These are phyloP conservation scores for Pleurotus giganteus DNA, from an alignment of 768 basidiomycete genomes.

Conservation along the genomic window DNA sequence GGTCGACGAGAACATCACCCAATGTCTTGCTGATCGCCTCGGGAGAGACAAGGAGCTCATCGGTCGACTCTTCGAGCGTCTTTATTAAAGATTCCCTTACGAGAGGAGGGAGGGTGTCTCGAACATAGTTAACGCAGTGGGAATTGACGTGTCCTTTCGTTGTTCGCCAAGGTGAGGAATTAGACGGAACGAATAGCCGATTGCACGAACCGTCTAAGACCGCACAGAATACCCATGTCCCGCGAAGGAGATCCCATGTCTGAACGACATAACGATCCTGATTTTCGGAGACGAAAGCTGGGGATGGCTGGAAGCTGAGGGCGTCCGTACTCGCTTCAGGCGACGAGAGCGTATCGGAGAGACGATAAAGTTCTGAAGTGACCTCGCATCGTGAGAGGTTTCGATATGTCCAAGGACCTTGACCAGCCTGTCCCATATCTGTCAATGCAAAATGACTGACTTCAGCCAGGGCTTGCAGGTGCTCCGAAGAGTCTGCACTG, in stretches of 20 bases:
- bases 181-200: constrained; percentile 16
- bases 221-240: constrained; percentile 30
- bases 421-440: constrained; percentile 52
- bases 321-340: constrained; percentile 23
- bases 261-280: constrained; percentile 35
- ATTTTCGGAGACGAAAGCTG: constrained; percentile 22
- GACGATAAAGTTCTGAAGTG: constrained; percentile 34
- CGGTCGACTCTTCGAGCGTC: constrained; percentile 16
- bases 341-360: constrained; percentile 32
- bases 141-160: constrained; percentile 45
- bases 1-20: constrained; percentile 30
- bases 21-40: constrained; percentile 36
- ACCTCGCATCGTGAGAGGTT: constrained; percentile 39
- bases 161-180: constrained; percentile 20
- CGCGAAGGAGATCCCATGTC: constrained; percentile 28
- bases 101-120: constrained; percentile 36
- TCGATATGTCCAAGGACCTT: constrained; percentile 53
- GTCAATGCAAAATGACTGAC: constrained; percentile 51
- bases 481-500: constrained; percentile 44
- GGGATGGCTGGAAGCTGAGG: constrained; percentile 33
- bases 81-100: constrained; percentile 32
- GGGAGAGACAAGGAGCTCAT: constrained; percentile 27
- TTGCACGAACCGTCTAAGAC: constrained; percentile 34
- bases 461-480: constrained; percentile 48
- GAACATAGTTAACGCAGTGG: constrained; percentile 44